Evolutionary conservation across 2,329 filamentous ascomycete genomes (phyloP), one percentile per base, ranked within the genome.

Genomic region (Hortaea sp.): DNA sequence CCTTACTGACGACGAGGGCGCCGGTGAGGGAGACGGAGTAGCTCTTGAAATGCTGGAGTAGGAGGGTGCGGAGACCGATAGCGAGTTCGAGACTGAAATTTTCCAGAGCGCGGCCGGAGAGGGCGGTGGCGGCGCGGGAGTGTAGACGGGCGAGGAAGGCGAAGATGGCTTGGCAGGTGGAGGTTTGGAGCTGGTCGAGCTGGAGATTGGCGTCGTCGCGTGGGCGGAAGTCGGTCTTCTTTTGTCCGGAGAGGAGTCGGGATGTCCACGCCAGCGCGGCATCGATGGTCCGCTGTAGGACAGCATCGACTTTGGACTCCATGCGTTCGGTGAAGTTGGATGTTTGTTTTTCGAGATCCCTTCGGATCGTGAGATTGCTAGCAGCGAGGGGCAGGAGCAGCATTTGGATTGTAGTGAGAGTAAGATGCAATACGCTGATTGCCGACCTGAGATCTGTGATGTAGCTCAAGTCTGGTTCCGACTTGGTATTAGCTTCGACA

Each of bases 21-120:
- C 92, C 92, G 0, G 90, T 89, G 37, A 89, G 87, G 56, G 88
- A 95, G 54, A 98, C 88, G 50, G 84, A 81, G 69, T 94, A 98
- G 60, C 87, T 88, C 61, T 94, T 92, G 69, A 97, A 87, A 67
- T 98, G 92, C 51, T 92, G 86, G 52, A 98, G 81, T 4, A 98
- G 76, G 7, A 94, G 77, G 42, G 76, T 71, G 54, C 89, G 82
- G 32, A 95, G 74, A 7, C 84, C 83, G 10, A 89, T 71, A 1
- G 87, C 89, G 20, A 97, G 78, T 68, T 97, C 90, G 49, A 82
- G 83, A 45, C 84, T 81, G 62, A 97, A 86, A 42, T 83, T 77
- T 45, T 86, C 82, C 1, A 94, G 76, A 57, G 97, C 97, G 38
- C 83, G 78, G 3, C 88, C 87, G 58, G 89, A 85, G 11, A 98